phyloP scores from a whole-genome alignment of 2,329 filamentous ascomycete genomes.

The Alternaria sp. region DNA sequence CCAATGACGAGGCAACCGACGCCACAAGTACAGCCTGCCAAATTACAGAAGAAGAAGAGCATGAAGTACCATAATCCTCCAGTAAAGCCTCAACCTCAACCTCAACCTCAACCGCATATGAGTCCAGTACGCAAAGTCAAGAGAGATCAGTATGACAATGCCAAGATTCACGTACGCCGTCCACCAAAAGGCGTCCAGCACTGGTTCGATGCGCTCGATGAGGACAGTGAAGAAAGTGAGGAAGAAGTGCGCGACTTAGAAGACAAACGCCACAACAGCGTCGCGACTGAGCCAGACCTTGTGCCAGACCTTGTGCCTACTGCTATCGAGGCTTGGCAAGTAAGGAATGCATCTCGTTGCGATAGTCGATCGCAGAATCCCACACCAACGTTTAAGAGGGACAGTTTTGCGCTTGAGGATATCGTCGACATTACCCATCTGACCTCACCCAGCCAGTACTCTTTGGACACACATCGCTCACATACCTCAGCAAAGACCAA shows the following conservation, averaged over 20 bases:
- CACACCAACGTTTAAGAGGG: conserved; percentile 19
- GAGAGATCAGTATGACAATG: conserved; percentile 52
- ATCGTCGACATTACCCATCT: conserved; percentile 28
- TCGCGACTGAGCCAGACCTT: not conserved
- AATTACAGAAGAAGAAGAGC: conserved; percentile 31
- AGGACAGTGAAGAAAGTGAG: conserved; percentile 45
- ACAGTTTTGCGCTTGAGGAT: conserved; percentile 30
- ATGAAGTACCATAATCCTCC: conserved; percentile 24
- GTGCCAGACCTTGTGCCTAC: conserved; percentile 28
- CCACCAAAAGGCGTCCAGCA: conserved; percentile 58
- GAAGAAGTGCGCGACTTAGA: conserved; percentile 15
- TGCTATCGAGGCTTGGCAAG: conserved; percentile 19
- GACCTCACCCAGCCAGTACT: conserved; percentile 40
- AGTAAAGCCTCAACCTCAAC: conserved; percentile 9
- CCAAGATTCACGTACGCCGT: conserved; percentile 55
- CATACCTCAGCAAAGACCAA: conserved; percentile 40
- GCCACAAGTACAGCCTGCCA: conserved; percentile 23
- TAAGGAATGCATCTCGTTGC: conserved; percentile 8
- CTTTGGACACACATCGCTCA: conserved; percentile 35
- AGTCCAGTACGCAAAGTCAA: conserved; percentile 38
- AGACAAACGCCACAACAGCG: not conserved
- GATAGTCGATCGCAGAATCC: conserved; percentile 20
- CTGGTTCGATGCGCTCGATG: conserved; percentile 58
- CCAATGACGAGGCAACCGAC: conserved; percentile 42
- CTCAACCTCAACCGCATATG: conserved; percentile 1